phyloP scores from a whole-genome alignment of 208 protist species.

The Trypanosoma conorhini region DNA sequence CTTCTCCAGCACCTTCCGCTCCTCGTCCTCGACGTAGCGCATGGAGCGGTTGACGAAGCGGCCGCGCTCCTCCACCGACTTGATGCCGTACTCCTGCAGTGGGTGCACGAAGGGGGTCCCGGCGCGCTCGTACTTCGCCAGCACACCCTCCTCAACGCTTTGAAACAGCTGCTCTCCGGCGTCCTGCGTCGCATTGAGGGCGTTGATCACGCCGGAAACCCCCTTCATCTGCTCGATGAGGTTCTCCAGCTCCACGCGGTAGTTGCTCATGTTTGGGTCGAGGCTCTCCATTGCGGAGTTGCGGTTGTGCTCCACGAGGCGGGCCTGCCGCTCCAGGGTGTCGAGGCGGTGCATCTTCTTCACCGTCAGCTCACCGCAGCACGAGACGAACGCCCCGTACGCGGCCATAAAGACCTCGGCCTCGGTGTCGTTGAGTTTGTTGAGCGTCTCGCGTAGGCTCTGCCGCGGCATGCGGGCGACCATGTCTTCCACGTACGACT shows the following conservation, averaged over 20 bases:
- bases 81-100: constrained; percentile 71
- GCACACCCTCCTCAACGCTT: constrained; percentile 60
- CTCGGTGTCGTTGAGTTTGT: constrained; percentile 51
- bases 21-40: constrained; percentile 78
- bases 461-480: constrained; percentile 46
- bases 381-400: constrained; percentile 73
- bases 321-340: constrained; percentile 81
- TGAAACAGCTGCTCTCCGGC: constrained; percentile 80
- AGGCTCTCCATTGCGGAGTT: constrained; percentile 87
- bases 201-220: constrained; percentile 77
- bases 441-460: constrained; percentile 41
- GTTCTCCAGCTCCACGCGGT: constrained; percentile 64
- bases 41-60: constrained; percentile 75
- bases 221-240: constrained; percentile 71
- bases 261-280: constrained; percentile 77
- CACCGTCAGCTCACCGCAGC: constrained; percentile 73
- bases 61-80: constrained; percentile 64
- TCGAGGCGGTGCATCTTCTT: constrained; percentile 88
- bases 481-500: constrained; percentile 66
- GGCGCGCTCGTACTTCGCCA: constrained; percentile 43
- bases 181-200: constrained; percentile 81
- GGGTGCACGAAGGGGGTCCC: constrained; percentile 66
- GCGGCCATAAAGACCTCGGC: constrained; percentile 50
- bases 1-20: constrained; percentile 70
- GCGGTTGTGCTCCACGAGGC: constrained; percentile 74